Evolutionary conservation across 768 basidiomycete genomes (phyloP).

Genomic region (Pisolithus tinctorius): DNA sequence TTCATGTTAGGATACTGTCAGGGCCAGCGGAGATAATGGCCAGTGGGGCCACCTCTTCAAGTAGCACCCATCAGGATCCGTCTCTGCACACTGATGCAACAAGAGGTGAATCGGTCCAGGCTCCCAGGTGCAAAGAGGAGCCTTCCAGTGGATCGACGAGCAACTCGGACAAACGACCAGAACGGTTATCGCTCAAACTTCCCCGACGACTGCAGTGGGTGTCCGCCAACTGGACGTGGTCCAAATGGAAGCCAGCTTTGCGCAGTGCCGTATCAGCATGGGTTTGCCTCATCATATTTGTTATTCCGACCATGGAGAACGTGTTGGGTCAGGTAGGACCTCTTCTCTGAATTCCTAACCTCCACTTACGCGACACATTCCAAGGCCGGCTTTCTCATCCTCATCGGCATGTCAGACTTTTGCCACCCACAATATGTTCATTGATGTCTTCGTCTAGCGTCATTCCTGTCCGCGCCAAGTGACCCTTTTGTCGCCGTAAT

Average conservation of each 20-base stretch:
- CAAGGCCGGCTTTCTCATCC: constrained; percentile 58
- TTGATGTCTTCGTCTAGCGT: constrained; percentile 31
- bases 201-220: constrained; percentile 47
- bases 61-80: neutral
- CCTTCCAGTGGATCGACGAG: neutral
- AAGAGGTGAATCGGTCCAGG: neutral
- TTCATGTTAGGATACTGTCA: constrained; percentile 6
- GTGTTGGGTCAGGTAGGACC: constrained; percentile 50
- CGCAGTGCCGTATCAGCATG: constrained; percentile 59
- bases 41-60: neutral
- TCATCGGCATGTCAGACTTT: constrained; percentile 40
- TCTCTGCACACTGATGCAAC: neutral
- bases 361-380: constrained; percentile 1
- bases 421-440: neutral
- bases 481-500: constrained; percentile 65
- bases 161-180: neutral
- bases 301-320: constrained; percentile 42
- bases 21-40: neutral
- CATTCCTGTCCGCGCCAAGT: constrained; percentile 58
- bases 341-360: neutral
- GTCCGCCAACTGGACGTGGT: constrained; percentile 46
- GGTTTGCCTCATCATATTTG: constrained; percentile 51
- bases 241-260: constrained; percentile 56
- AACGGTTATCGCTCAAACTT: constrained; percentile 7
- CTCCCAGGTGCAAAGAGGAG: neutral